Conservation (phyloP, 306 rosid species). For the Oemleria cerasiformis region DNA sequence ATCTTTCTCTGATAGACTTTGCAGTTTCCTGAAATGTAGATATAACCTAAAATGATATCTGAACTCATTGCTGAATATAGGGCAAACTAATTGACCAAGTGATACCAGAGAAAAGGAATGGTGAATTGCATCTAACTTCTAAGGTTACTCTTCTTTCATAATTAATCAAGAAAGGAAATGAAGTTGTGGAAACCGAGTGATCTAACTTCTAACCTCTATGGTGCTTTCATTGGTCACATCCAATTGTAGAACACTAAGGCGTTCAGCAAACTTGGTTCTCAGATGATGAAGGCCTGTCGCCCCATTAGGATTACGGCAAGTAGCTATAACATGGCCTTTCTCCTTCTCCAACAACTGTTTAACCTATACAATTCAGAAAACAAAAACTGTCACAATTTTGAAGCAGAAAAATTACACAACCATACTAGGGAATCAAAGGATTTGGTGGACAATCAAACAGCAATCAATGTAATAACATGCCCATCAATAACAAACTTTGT, state of each 20-base stretch:
- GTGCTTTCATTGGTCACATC: slow-evolving; percentile 81
- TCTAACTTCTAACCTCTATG: slow-evolving; percentile 53
- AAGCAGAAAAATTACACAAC: background rate
- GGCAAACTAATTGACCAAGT: background rate
- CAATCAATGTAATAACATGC: background rate
- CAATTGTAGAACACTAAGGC: slow-evolving; percentile 57
- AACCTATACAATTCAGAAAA: slow-evolving; percentile 47
- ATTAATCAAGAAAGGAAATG: background rate
- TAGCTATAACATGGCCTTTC: slow-evolving; percentile 76
- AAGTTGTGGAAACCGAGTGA: slow-evolving; percentile 6
- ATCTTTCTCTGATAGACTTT: slow-evolving; percentile 55
- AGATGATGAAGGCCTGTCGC: slow-evolving; percentile 63
- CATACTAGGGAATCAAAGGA: background rate
- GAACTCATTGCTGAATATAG: background rate
- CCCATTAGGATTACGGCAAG: slow-evolving; percentile 72
- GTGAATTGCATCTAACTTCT: slow-evolving; percentile 8
- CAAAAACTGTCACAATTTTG: background rate
- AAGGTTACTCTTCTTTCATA: background rate
- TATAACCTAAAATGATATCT: background rate
- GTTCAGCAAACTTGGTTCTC: slow-evolving; percentile 55
- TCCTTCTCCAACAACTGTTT: slow-evolving; percentile 73
- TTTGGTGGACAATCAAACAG: background rate
- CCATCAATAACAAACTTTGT: background rate
- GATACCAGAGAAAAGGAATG: background rate
- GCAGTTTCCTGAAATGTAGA: slow-evolving; percentile 69